These are phyloP conservation scores for Botrytis galanthina DNA, from an alignment of 2,329 filamentous ascomycete genomes.

Conservation along the genomic window DNA sequence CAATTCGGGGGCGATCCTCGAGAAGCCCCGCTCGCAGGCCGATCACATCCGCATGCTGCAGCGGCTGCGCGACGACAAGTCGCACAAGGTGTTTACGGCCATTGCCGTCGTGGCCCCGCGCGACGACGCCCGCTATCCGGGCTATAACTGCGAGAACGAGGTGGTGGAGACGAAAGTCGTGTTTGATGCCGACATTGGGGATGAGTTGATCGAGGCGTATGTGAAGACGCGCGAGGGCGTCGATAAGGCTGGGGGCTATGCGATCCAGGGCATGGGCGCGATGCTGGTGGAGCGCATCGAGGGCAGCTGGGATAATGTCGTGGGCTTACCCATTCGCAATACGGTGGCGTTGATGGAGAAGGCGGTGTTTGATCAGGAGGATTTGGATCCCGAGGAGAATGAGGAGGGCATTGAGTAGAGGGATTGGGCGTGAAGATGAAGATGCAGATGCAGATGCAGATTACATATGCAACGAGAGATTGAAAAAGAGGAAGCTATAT, in stretches of 20 bases:
- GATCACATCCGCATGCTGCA: slow-evolving; percentile 85
- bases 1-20: slow-evolving; percentile 72
- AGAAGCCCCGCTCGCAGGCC: slow-evolving; percentile 81
- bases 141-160: slow-evolving; percentile 76
- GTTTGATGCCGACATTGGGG: slow-evolving; percentile 72
- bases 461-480: background rate
- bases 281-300: slow-evolving; percentile 87
- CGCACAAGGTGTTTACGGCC: slow-evolving; percentile 83
- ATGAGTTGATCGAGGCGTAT: slow-evolving; percentile 82
- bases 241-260: slow-evolving; percentile 96
- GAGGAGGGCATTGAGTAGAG: slow-evolving; percentile 26
- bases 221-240: slow-evolving; percentile 84
- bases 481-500: background rate
- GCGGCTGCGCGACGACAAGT: slow-evolving; percentile 70
- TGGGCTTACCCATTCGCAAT: slow-evolving; percentile 79
- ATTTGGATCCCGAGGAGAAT: slow-evolving; percentile 49
- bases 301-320: slow-evolving; percentile 88
- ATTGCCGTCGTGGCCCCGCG: slow-evolving; percentile 81
- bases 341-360: slow-evolving; percentile 82
- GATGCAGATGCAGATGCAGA: background rate
- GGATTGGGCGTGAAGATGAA: background rate
- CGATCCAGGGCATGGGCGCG: slow-evolving; percentile 83
- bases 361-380: slow-evolving; percentile 73
- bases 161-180: slow-evolving; percentile 91
- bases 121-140: slow-evolving; percentile 75